Evolutionary conservation across 495 filamentous ascomycete genomes (phyloP), one percentile per base, ranked within the genome.

Genomic region (Tuber indicum): DNA sequence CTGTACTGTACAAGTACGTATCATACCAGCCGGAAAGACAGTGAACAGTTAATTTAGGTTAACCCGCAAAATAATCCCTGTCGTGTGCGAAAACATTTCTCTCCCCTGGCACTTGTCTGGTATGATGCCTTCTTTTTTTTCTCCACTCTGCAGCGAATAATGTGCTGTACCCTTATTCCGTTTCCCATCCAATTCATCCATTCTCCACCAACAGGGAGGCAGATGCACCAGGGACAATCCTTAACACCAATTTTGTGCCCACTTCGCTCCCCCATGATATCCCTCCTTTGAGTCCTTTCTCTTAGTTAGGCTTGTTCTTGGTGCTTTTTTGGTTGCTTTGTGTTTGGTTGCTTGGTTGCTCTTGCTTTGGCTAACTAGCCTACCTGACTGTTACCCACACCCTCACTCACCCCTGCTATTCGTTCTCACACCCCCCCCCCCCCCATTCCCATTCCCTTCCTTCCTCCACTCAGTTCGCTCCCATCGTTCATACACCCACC

Each of bases 191-290:
- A 66, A 66, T 66, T 66, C 58, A 17, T 36, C 9, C 42, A 80
- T 80, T 80, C 72, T 80, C 43, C 45, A 45, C 78, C 78, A 80
- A 80, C 78, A 52, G 78, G 78, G 79, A 76, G 78, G 71, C 71
- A 76, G 78, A 77, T 79, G 72, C 75, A 79, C 75, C 71, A 66
- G 72, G 73, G 58, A 36, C 58, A 66, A 36, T 36, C 58, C 58
- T 66, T 36, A 66, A 36, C 58, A 66, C 58, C 10, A 3, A 66
- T 66, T 66, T 66, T 66, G 26, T 66, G 58, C 32, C 26, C 58
- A 66, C 58, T 36, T 32, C 3, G 26, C 58, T 66, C n/a, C 58
- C 21, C 58, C n/a, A 66, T 66, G 58, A 66, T 66, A 66, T 10
- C 58, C 58, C 12, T 66, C 12, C 49, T 21, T 32, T 43, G 9